Evolutionary conservation across 2,329 filamentous ascomycete genomes (phyloP), one percentile per base, ranked within the genome.

Genomic region (Graphiopsis chlorocephala): DNA sequence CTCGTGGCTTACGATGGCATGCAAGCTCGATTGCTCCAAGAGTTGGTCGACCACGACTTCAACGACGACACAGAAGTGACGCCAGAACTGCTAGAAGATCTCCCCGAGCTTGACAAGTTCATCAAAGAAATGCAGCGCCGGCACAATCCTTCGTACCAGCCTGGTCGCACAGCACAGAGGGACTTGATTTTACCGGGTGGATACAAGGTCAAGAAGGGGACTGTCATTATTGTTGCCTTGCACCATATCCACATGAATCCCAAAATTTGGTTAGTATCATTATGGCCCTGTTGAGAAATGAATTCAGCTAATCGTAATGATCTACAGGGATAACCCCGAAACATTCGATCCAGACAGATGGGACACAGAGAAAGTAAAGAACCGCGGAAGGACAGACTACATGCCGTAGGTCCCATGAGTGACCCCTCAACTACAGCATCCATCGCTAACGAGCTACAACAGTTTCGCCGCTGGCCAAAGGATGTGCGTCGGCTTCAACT

Each of bases 401-500:
- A 77, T 84, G 3, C 87, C 87, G 0, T 50, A 28, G 17, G 47
- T 28, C 5, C 47, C 12, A 29, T n/a, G 35, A 38, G 52, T 26
- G 15, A n/a, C n/a, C 33, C 15, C 8, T 42, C 29, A 26, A 35
- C 14, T 14, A 10, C 8, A 23, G 7, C 17, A 10, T 25, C 28
- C 4, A 28, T 42, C 26, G 8, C 38, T 53, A 35, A 31, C 23
- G 4, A 15, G 11, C 23, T 12, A 12, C 3, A 38, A 26, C 38
- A 64, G 61, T n/a, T 89, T 89, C 67, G 86, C 83, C 0, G 77
- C 81, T 0, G 87, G 87, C 0, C 82, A 79, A 0, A 78, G 87
- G 1, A 82, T 82, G 76, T 89, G 87, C 66, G 85, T 89, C 63
- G 87, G 86, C 0, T 88, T 87, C 80, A 88, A 87, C 74, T 87